Evolutionary conservation across 176 grass and related monocot species (phyloP).

Genomic region (Paspalum vaginatum): DNA sequence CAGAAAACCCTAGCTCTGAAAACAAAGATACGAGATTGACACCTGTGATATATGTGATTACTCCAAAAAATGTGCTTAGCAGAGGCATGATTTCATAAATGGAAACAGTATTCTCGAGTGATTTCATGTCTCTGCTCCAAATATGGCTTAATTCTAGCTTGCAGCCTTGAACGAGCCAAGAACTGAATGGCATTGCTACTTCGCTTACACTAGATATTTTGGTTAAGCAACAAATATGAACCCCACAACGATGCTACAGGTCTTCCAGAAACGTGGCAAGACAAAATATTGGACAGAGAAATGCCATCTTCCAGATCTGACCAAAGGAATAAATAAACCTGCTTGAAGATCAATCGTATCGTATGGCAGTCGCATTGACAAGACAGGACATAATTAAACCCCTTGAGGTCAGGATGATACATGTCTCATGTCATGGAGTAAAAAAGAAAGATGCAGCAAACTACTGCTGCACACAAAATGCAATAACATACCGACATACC

Average conservation of each 20-base stretch:
- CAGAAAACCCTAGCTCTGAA: slow-evolving; percentile 93
- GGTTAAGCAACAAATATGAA: slow-evolving; percentile 6
- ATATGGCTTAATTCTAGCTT: slow-evolving; percentile 38
- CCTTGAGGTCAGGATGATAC: slow-evolving; percentile 21
- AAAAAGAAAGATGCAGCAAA: slow-evolving; percentile 10
- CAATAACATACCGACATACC: not conserved
- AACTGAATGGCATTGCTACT: not conserved
- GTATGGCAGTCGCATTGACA: not conserved
- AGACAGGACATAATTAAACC: not conserved
- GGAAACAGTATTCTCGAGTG: not conserved
- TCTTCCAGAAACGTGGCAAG: not conserved
- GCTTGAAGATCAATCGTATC: slow-evolving; percentile 15
- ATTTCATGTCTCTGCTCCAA: slow-evolving; percentile 33
- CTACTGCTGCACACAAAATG: slow-evolving; percentile 35
- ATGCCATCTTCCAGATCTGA: slow-evolving; percentile 17
- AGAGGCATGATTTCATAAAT: slow-evolving; percentile 43
- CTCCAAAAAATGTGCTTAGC: slow-evolving; percentile 40
- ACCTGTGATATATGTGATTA: slow-evolving; percentile 40
- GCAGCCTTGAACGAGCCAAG: not conserved
- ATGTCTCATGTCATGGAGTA: slow-evolving; percentile 29
- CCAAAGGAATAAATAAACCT: not conserved
- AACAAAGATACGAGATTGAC: slow-evolving; percentile 48
- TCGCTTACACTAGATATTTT: slow-evolving; percentile 37
- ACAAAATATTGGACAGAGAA: slow-evolving; percentile 16
- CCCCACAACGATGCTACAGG: not conserved